Conservation (phyloP, 179 eudicot genomes). For the Carnegiea gigantea region DNA sequence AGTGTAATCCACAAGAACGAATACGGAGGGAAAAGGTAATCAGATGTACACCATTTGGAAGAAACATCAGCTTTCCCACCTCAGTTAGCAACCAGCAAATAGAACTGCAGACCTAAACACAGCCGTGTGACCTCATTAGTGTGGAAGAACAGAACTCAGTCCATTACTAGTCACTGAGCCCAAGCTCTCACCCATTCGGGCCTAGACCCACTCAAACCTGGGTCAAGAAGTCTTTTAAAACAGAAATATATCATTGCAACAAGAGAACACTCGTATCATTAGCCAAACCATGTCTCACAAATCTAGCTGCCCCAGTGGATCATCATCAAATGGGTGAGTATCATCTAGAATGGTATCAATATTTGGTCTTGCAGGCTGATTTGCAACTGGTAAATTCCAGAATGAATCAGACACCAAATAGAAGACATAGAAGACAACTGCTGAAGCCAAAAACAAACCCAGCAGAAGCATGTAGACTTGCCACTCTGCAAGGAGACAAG, state of each 20-base stretch:
- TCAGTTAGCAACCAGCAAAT: not conserved
- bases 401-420: constrained; percentile 72
- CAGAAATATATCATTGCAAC: not conserved
- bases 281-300: constrained; percentile 4
- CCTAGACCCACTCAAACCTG: not conserved
- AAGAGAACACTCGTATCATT: not conserved
- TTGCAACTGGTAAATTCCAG: constrained; percentile 59
- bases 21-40: not conserved
- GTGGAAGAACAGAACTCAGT: not conserved
- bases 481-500: constrained; percentile 66
- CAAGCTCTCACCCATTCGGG: not conserved
- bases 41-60: not conserved
- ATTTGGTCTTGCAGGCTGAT: constrained; percentile 5
- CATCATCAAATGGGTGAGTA: constrained; percentile 27
- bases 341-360: constrained; percentile 17
- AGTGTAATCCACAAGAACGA: not conserved
- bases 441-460: constrained; percentile 77
- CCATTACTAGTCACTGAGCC: not conserved
- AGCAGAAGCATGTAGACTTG: constrained; percentile 72
- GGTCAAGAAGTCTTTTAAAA: not conserved
- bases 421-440: constrained; percentile 59
- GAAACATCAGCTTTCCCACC: constrained; percentile 6
- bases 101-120: not conserved
- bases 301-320: constrained; percentile 29
- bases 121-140: constrained; percentile 1